phyloP scores from a whole-genome alignment of 2,329 filamentous ascomycete genomes.

The Nakataea oryzae region DNA sequence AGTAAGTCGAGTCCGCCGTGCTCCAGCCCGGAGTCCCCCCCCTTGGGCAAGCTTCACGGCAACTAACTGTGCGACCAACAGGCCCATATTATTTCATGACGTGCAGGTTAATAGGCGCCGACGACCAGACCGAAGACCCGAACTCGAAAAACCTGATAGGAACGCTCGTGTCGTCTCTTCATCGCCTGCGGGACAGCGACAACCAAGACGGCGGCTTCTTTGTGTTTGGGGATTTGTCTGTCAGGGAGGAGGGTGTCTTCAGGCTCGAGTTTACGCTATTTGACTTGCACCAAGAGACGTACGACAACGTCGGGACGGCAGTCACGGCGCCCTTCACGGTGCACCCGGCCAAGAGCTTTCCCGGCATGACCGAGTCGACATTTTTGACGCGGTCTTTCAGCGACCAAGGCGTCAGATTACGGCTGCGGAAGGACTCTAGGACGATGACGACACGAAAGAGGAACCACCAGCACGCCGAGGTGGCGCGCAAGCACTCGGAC shows the following conservation, averaged over 20 bases:
- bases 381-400: conserved; percentile 72
- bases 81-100: conserved; percentile 39
- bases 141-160: conserved; percentile 51
- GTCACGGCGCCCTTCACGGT: conserved; percentile 59
- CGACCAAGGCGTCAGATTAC: conserved; percentile 75
- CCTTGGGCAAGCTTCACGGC: neutral
- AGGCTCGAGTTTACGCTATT: conserved; percentile 69
- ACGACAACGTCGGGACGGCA: conserved; percentile 9
- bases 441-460: conserved; percentile 39
- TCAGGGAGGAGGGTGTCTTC: conserved; percentile 63
- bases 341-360: conserved; percentile 57
- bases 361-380: conserved; percentile 73
- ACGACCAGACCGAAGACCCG: conserved; percentile 26
- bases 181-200: conserved; percentile 68
- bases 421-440: conserved; percentile 73
- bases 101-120: conserved; percentile 28
- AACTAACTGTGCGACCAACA: conserved; percentile 9
- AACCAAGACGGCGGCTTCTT: conserved; percentile 79
- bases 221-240: conserved; percentile 80
- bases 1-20: conserved; percentile 34
- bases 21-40: neutral
- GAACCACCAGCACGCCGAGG: conserved; percentile 19
- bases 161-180: conserved; percentile 68
- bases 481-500: conserved; percentile 10
- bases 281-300: conserved; percentile 12